Conservation (phyloP, 176 grass and related monocot species). For the Oryza meridionalis region DNA sequence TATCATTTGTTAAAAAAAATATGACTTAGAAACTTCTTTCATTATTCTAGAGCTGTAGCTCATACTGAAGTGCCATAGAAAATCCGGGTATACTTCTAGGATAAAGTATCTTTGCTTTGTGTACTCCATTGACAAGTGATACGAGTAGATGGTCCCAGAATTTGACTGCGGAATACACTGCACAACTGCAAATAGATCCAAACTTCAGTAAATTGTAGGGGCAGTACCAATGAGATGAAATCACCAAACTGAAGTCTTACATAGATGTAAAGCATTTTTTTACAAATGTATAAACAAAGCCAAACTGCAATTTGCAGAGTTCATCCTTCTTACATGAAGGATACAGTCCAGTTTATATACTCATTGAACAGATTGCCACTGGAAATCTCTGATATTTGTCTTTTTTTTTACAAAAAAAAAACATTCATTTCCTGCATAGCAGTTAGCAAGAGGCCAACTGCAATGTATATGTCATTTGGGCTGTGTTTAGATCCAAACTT, state of each 20-base stretch:
- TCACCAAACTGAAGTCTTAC: neutral
- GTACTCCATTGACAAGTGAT: constrained; percentile 39
- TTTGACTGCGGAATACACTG: constrained; percentile 39
- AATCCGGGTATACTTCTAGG: constrained; percentile 24
- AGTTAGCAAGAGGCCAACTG: constrained; percentile 3
- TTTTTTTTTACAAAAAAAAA: neutral
- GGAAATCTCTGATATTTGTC: neutral
- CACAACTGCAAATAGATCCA: constrained; percentile 40
- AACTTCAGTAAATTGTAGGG: constrained; percentile 29
- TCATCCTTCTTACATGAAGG: neutral
- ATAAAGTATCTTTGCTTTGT: constrained; percentile 40
- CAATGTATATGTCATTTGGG: constrained; percentile 7
- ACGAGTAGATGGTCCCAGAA: constrained; percentile 42
- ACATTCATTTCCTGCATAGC: neutral
- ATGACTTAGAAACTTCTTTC: neutral
- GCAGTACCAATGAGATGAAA: constrained; percentile 8
- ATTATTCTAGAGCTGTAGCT: neutral
- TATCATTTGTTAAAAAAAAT: neutral
- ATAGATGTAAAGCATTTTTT: neutral
- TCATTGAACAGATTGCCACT: neutral
- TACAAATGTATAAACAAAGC: neutral
- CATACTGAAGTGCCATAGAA: neutral
- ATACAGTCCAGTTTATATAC: neutral
- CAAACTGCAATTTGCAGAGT: neutral
- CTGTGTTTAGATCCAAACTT: too few species aligned